Evolutionary conservation across 441 rosid species (phyloP), one percentile per base, ranked within the genome.

Genomic region (Erodium texanum): DNA sequence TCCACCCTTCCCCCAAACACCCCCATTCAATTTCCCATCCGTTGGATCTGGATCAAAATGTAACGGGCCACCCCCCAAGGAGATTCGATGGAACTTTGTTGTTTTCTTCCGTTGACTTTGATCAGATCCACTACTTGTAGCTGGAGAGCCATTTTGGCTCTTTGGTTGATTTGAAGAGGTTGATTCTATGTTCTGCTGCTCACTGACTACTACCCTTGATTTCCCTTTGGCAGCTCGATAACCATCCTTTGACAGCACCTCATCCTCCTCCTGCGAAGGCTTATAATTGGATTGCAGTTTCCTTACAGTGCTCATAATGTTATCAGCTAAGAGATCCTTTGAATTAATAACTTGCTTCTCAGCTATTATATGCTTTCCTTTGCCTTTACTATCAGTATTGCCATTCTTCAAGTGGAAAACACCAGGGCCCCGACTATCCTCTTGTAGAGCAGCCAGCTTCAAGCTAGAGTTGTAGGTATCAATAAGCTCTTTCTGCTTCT

Each of bases 1-100:
- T 8, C 92, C 92, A 1, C 89, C 95, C 41, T 73, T 86, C 70
- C 75, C 77, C 99, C 96, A 93, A 70, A 85, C 90, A 11, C 96
- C 89, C 16, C 76, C 76, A 43, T 72, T 76, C 22, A 58, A 63
- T 65, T 41, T 71, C 23, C 48, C 69, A 45, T 68, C 80, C 16
- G 63, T 65, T 1, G 74, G 66, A 22, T 68, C 74, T 0, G 77
- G 80, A 67, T 83, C 86, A 23, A 78, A 77, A 62, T 79, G 78
- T 82, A 83, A 77, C 34, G 95, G 87, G 58, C 95, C 92, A 77
- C 88, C 96, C 36, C 97, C 96, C 48, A 93, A 81, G 72, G 93
- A 80, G 66, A 71, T 80, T 68, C 93, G 82, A 48, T 82, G 89
- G 73, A 91, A 88, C 78, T 91, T 93, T 0, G 92, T 84, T 52